These are phyloP conservation scores for Fusarium guadeloupense DNA, from an alignment of 2,329 filamentous ascomycete genomes.

Conservation along the genomic window DNA sequence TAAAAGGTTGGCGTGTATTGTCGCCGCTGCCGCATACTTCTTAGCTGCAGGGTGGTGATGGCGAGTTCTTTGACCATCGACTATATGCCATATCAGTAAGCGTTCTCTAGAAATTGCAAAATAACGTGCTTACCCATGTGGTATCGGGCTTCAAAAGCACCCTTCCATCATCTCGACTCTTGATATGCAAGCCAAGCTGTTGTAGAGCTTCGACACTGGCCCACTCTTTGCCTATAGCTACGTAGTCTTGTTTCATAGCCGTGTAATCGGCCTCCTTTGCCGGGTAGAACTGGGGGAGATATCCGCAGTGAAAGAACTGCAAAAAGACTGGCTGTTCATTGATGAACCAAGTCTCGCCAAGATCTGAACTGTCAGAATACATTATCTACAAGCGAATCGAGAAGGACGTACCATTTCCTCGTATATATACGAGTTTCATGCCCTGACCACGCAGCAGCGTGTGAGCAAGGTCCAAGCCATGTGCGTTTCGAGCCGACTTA, in stretches of 20 bases:
- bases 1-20: conserved; percentile 14
- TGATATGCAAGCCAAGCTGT: conserved; percentile 5
- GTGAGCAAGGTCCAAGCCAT: conserved; percentile 14
- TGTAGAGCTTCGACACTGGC: conserved; percentile 15
- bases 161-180: conserved; percentile 4
- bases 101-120: rapidly evolving
- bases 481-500: conserved; percentile 10
- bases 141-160: conserved; percentile 8
- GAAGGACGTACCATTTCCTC: conserved; percentile 11
- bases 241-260: conserved; percentile 17
- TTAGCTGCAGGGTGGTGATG: conserved; percentile 9
- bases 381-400: rapidly evolving
- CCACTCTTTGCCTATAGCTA: conserved; percentile 25
- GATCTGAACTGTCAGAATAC: not conserved
- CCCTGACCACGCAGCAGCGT: conserved; percentile 4
- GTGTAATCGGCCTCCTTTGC: not conserved
- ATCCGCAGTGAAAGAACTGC: conserved; percentile 25
- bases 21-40: conserved; percentile 25
- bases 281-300: conserved; percentile 20
- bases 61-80: conserved; percentile 24
- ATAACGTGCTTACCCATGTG: conserved; percentile 5
- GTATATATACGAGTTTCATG: conserved; percentile 15
- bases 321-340: conserved; percentile 21
- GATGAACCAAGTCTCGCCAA: conserved; percentile 29
- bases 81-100: not conserved